phyloP scores from a whole-genome alignment of 192 early-diverging fungal species.

The Podila minutissima region DNA sequence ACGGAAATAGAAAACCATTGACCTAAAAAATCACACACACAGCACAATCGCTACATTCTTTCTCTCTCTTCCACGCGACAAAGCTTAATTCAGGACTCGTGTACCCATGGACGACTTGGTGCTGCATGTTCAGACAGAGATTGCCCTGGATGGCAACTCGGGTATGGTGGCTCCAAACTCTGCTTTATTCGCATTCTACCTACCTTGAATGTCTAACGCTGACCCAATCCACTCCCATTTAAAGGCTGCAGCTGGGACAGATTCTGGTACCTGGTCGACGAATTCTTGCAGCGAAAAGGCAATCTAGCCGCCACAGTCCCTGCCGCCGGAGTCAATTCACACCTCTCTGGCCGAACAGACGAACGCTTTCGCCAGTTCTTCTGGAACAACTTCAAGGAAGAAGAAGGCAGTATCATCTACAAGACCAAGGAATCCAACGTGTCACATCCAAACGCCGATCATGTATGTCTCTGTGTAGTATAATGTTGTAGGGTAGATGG shows the following conservation, averaged over 20 bases:
- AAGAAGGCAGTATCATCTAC: slow-evolving; percentile 30
- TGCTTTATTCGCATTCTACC: no score
- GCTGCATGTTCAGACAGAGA: slow-evolving; percentile 60
- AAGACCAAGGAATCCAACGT: not conserved
- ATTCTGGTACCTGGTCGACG: slow-evolving; percentile 51
- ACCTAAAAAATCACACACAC: no score
- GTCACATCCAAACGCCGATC: not conserved
- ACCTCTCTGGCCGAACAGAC: slow-evolving; percentile 5
- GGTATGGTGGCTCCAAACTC: slow-evolving; percentile 34
- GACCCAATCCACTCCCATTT: no score
- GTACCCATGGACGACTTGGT: slow-evolving; percentile 63
- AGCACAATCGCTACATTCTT: no score
- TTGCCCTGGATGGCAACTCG: slow-evolving; percentile 63
- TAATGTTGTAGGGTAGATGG: no score
- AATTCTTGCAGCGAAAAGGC: slow-evolving; percentile 4
- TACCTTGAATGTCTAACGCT: no score
- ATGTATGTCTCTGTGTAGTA: not conserved
- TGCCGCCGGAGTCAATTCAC: not conserved
- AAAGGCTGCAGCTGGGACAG: slow-evolving; percentile 38
- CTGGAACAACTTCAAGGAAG: slow-evolving; percentile 43
- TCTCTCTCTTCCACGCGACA: no score
- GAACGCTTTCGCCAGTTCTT: slow-evolving; percentile 40
- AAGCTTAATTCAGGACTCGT: no score
- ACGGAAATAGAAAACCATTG: no score
- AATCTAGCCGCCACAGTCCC: not conserved